Base-by-base conservation (phyloP, 805 yeast species). In the Starmerella potacharoeniae region DNA sequence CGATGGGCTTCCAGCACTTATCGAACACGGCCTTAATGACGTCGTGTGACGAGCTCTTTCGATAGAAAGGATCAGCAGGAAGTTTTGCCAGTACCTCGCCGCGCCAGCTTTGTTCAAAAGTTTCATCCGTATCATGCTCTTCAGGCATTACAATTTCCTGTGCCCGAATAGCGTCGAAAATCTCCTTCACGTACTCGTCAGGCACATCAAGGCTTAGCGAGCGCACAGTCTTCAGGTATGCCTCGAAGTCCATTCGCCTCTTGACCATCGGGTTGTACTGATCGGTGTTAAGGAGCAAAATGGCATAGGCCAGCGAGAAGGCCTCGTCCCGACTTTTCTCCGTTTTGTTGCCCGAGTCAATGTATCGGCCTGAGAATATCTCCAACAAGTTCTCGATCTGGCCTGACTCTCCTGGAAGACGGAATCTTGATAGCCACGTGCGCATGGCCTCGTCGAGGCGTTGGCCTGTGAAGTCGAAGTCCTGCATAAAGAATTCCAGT, bases 121-220 rank as follows among this genome's bases (percentile, higher is more conserved):
- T 84, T 66, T 85, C 88, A 22, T 88, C 86, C 10, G 89, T 86
- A 66, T 88, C 95, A 63, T 91, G 97, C 65, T 93, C 98, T 64
- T 93, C 97, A 0, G 98, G 97, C 90, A 95, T 86, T 49, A 93
- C 87, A 59, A 93, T 93, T 69, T 93, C 99, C 52, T 84, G 79
- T 54, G 83, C 86, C 58, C 80, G 77, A 54, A 93, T 90, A 1
- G 95, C 84, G 30, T 77, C 72, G 68, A 86, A 93, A 30, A 91
- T 88, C 59, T 79, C 84, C 57, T 83, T 81, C 58, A 91, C 73
- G 65, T 88, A 91, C 86, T 95, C 89, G 29, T 76, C 76, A 3
- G 95, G 91, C 71, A 86, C 90, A 69, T 90, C 93, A 22, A 79
- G 79, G 60, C 82, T 83, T 30, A 88, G 84, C 6, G 95, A 95